These are phyloP conservation scores for Blastocladiella emersonii DNA, from an alignment of 371 early-diverging fungal genomes.

Conservation along the genomic window DNA sequence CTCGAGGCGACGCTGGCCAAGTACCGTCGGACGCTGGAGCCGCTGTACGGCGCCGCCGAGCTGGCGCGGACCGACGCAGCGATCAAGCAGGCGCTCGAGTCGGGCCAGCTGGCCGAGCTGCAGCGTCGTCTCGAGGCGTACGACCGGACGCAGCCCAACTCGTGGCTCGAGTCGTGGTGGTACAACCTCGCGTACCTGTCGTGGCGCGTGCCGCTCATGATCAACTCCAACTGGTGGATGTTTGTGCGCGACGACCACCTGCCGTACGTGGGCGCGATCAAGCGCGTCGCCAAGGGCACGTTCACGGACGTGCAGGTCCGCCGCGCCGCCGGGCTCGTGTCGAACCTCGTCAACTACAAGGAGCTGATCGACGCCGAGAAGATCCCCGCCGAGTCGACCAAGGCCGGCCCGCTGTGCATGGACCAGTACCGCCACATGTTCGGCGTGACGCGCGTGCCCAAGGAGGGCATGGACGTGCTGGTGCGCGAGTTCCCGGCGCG, in stretches of 20 bases:
- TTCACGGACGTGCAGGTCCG: slow-evolving; percentile 66
- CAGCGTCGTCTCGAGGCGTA: slow-evolving; percentile 45
- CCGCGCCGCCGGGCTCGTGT: slow-evolving; percentile 69
- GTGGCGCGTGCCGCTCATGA: slow-evolving; percentile 72
- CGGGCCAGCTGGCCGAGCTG: slow-evolving; percentile 25
- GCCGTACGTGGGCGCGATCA: slow-evolving; percentile 39
- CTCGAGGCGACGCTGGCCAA: slow-evolving; percentile 29
- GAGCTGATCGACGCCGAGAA: slow-evolving; percentile 43
- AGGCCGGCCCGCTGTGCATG: slow-evolving; percentile 54
- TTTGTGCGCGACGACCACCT: slow-evolving; percentile 45
- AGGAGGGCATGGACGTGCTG: slow-evolving; percentile 41
- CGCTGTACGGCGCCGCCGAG: slow-evolving; percentile 24
- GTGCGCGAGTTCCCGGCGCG: slow-evolving; percentile 27
- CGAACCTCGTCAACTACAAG: slow-evolving; percentile 53
- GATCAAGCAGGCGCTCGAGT: slow-evolving; percentile 15
- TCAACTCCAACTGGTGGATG: slow-evolving; percentile 85
- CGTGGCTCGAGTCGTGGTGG: slow-evolving; percentile 93
- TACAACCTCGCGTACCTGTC: slow-evolving; percentile 69
- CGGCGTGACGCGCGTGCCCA: slow-evolving; percentile 67
- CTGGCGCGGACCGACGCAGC: slow-evolving; percentile 18
- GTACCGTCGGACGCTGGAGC: slow-evolving; percentile 33
- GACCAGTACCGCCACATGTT: slow-evolving; percentile 66
- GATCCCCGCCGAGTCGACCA: slow-evolving; percentile 39
- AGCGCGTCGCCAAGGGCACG: slow-evolving; percentile 19
- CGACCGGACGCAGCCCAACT: slow-evolving; percentile 30